These are phyloP conservation scores for Xylaria sp. DNA, from an alignment of 2,329 filamentous ascomycete species.

Conservation along the genomic window DNA sequence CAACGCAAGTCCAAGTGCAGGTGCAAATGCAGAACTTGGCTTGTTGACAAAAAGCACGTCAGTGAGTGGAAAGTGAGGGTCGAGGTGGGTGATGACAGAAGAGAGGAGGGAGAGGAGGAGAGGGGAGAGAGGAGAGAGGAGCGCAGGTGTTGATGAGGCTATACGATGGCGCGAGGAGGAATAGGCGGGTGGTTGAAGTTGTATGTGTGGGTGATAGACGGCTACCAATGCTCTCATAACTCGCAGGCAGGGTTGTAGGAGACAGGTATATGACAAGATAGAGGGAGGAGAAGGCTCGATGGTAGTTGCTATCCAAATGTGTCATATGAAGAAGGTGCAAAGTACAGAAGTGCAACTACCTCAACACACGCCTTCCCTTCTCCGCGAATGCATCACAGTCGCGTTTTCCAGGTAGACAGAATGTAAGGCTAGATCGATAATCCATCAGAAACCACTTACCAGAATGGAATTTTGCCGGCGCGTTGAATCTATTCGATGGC, in stretches of 20 bases:
- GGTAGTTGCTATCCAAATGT: neutral
- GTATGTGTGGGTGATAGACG: neutral
- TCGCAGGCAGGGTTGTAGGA: neutral
- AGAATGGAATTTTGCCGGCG: neutral
- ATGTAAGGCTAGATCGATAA: neutral
- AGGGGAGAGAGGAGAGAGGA: constrained; percentile 1
- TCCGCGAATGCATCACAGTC: neutral
- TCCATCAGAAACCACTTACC: neutral
- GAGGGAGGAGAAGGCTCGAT: neutral
- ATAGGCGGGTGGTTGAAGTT: neutral
- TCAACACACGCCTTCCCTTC: neutral
- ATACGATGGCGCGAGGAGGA: constrained; percentile 5
- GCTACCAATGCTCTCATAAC: neutral
- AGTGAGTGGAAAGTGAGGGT: constrained; percentile 1
- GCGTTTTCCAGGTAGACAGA: neutral
- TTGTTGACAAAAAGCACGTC: constrained; percentile 7
- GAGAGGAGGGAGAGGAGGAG: neutral
- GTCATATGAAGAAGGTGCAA: constrained; percentile 12
- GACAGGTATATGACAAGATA: constrained; percentile 1
- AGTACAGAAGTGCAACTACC: constrained; percentile 2
- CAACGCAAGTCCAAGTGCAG: constrained; percentile 17
- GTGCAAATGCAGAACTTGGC: constrained; percentile 13
- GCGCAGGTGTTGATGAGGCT: constrained; percentile 8
- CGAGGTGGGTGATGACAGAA: neutral
- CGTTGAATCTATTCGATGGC: neutral